phyloP scores from a whole-genome alignment of 805 yeast species.

The Lachancea kluyveri region DNA sequence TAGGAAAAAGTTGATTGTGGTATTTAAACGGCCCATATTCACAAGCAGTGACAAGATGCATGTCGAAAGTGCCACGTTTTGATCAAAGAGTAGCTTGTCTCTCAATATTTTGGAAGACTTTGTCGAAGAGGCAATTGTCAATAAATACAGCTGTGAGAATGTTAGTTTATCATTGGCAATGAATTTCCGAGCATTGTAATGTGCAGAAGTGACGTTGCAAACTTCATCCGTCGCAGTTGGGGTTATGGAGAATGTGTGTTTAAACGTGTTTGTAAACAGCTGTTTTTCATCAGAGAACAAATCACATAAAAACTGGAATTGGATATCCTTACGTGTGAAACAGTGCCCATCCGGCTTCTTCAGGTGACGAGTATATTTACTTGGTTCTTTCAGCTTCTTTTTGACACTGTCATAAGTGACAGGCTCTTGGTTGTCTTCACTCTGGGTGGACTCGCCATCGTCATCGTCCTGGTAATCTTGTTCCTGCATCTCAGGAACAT shows the following conservation, averaged over 20 bases:
- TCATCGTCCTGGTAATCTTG: constrained; percentile 10
- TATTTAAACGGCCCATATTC: constrained; percentile 89
- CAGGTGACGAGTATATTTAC: constrained; percentile 43
- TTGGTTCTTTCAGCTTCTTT: constrained; percentile 19
- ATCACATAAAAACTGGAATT: constrained; percentile 64
- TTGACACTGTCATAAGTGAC: constrained; percentile 6
- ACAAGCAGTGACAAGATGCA: constrained; percentile 81
- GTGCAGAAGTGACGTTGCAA: constrained; percentile 25
- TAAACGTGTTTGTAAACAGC: constrained; percentile 64
- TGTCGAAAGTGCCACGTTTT: constrained; percentile 59
- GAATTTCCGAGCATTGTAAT: constrained; percentile 34
- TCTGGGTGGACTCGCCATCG: constrained; percentile 15
- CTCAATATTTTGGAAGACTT: constrained; percentile 79
- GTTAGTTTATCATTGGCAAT: constrained; percentile 46
- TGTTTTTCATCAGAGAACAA: constrained; percentile 57
- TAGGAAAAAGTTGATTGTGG: constrained; percentile 89
- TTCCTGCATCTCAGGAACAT: no score
- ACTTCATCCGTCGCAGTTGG: constrained; percentile 31
- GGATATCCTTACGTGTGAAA: constrained; percentile 82
- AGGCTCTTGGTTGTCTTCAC: constrained; percentile 14
- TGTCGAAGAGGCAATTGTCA: constrained; percentile 74
- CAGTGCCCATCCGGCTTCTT: constrained; percentile 93
- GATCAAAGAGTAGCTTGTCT: constrained; percentile 63
- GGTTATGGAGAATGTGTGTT: constrained; percentile 34
- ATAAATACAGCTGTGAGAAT: constrained; percentile 76